Conservation (phyloP, 257 asterid species). For the Primulina huaijiensis region DNA sequence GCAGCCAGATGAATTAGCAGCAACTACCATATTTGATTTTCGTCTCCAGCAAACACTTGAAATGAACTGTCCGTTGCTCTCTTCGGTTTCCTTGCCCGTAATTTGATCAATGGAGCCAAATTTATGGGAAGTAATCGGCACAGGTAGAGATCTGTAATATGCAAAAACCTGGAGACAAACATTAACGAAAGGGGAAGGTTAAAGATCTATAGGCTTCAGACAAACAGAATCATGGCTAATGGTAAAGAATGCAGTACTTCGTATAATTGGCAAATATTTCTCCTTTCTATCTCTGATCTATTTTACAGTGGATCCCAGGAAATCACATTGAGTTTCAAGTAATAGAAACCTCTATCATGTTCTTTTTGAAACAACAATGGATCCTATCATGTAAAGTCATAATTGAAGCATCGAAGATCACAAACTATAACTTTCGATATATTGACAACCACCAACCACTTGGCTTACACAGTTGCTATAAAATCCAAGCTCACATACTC, state of each 20-base stretch:
- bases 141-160: conserved; percentile 56
- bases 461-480: background rate
- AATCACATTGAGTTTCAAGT: background rate
- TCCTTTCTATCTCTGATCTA: too few relatives aligned
- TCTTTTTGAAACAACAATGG: background rate
- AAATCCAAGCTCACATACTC: background rate
- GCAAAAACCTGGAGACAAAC: conserved; percentile 52
- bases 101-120: conserved; percentile 42
- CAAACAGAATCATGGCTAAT: background rate
- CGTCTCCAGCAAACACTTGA: conserved; percentile 73
- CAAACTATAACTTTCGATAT: background rate
- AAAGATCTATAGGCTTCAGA: background rate
- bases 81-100: conserved; percentile 35
- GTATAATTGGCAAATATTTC: too few relatives aligned
- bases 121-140: conserved; percentile 51
- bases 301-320: too few relatives aligned
- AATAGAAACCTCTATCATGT: background rate
- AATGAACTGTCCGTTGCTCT: conserved; percentile 40
- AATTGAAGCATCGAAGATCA: too few relatives aligned
- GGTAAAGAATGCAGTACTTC: too few relatives aligned
- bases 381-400: background rate
- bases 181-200: background rate
- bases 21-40: conserved; percentile 48
- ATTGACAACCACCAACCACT: background rate
- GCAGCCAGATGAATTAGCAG: conserved; percentile 58